Conservation (phyloP, 805 yeast species). For the Saccharomyces mikatae region DNA sequence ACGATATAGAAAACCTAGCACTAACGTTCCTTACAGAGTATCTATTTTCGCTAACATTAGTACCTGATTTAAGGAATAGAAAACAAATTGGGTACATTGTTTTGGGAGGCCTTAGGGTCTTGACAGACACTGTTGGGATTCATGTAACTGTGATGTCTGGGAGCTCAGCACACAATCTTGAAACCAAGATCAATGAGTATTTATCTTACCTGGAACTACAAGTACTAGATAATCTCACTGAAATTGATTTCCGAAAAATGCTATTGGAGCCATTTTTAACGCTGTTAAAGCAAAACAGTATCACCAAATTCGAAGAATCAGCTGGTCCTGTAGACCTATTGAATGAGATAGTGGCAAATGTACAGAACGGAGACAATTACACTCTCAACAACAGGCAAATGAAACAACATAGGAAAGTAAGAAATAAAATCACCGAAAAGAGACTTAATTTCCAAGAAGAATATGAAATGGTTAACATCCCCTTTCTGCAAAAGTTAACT, state of each 20-base stretch:
- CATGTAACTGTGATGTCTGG: slow-evolving; percentile 53
- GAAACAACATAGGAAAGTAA: slow-evolving; percentile 38
- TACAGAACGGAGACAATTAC: slow-evolving; percentile 27
- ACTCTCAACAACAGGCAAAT: slow-evolving; percentile 20
- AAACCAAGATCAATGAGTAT: slow-evolving; percentile 41
- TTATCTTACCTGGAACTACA: slow-evolving; percentile 35
- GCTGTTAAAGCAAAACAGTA: slow-evolving; percentile 7
- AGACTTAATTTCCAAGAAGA: slow-evolving; percentile 35
- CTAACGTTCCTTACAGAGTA: slow-evolving; percentile 42
- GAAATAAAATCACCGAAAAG: slow-evolving; percentile 43
- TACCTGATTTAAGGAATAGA: slow-evolving; percentile 43
- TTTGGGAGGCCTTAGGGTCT: slow-evolving; percentile 45
- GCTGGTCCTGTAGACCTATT: slow-evolving; percentile 33
- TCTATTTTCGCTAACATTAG: slow-evolving; percentile 37
- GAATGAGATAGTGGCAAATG: slow-evolving; percentile 30
- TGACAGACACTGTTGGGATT: slow-evolving; percentile 48
- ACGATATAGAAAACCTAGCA: slow-evolving; percentile 29
- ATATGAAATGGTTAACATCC: slow-evolving; percentile 30
- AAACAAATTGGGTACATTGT: slow-evolving; percentile 58
- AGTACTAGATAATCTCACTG: slow-evolving; percentile 24
- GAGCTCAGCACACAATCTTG: slow-evolving; percentile 35
- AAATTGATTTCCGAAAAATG: slow-evolving; percentile 29
- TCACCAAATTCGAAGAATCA: slow-evolving; percentile 7
- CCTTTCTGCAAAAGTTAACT: slow-evolving; percentile 28
- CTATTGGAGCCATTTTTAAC: slow-evolving; percentile 35